A percentile compares a stretch with the other conserved stretches of the same genome.
Evolutionary conservation across 148 eudicot species (phyloP).

Genomic region (Drosera capensis): DNA sequence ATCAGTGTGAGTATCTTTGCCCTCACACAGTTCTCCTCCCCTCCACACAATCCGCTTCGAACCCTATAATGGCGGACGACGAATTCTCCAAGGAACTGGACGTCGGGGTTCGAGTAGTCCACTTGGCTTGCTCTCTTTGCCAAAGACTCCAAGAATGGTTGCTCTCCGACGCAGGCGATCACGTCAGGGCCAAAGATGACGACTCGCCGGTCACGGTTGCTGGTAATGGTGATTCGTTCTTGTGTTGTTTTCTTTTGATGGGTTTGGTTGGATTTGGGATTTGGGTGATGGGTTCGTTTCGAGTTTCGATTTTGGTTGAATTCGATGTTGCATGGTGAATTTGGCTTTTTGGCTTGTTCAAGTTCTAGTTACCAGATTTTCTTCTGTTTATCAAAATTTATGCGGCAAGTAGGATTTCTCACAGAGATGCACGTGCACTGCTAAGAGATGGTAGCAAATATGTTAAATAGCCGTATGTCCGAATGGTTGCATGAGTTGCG

Average conservation of each 20-base stretch:
- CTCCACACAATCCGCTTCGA: background rate
- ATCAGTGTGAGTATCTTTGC: too few species aligned
- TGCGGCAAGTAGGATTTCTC: too few species aligned
- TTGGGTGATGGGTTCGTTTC: constrained; percentile 7
- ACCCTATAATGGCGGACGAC: constrained; percentile 21
- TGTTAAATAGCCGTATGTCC: too few species aligned
- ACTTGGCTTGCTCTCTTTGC: constrained; percentile 68
- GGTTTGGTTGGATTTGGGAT: constrained; percentile 1
- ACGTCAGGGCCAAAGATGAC: constrained; percentile 61
- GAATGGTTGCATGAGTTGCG: too few species aligned
- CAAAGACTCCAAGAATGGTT: constrained; percentile 44
- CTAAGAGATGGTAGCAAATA: too few species aligned
- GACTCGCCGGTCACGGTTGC: constrained; percentile 91
- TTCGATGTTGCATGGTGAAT: background rate
- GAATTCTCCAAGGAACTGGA: constrained; percentile 44
- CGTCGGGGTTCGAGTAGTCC: constrained; percentile 74
- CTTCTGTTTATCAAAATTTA: too few species aligned
- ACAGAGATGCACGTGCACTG: too few species aligned
- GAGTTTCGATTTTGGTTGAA: constrained; percentile 1
- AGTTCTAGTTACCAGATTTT: background rate
- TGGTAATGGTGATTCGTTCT: constrained; percentile 18
- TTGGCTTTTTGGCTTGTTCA: background rate
- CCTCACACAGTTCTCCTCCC: too few species aligned
- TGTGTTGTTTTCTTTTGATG: constrained; percentile 3
- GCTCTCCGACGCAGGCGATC: constrained; percentile 25